A percentile compares a stretch with the other conserved stretches of the same genome.
These are phyloP conservation scores for Metarhizium robertsii DNA, from an alignment of 2,329 filamentous ascomycete genomes.

Conservation along the genomic window DNA sequence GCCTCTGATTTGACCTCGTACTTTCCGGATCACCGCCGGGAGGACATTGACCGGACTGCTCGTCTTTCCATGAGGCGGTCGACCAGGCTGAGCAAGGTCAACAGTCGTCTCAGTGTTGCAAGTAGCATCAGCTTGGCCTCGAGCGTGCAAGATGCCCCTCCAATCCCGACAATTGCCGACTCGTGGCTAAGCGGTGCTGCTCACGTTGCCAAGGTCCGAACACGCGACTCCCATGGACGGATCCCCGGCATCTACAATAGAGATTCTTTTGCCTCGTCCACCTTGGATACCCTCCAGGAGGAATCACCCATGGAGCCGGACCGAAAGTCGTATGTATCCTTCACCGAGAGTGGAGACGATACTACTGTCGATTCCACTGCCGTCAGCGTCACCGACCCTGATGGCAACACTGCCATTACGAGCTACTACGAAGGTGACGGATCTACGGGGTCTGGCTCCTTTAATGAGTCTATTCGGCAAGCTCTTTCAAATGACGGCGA, in stretches of 20 bases:
- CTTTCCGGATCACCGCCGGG: slow-evolving; percentile 89
- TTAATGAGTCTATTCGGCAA: slow-evolving; percentile 69
- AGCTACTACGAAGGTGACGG: slow-evolving; percentile 81
- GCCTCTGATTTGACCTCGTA: slow-evolving; percentile 93
- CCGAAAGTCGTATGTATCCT: slow-evolving; percentile 92
- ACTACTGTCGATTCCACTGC: slow-evolving; percentile 32
- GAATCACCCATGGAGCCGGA: slow-evolving; percentile 81
- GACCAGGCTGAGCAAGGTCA: slow-evolving; percentile 81
- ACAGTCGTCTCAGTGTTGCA: slow-evolving; percentile 85
- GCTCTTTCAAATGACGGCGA: slow-evolving; percentile 86
- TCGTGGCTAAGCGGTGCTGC: slow-evolving; percentile 61
- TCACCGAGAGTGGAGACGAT: slow-evolving; percentile 65
- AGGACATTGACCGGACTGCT: slow-evolving; percentile 92
- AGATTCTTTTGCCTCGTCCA: slow-evolving; percentile 81
- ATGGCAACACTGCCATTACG: slow-evolving; percentile 58
- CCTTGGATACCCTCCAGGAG: slow-evolving; percentile 83
- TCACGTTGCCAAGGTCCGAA: slow-evolving; percentile 28
- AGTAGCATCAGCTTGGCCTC: slow-evolving; percentile 92
- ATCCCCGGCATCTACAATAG: slow-evolving; percentile 45
- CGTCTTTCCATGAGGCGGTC: slow-evolving; percentile 87
- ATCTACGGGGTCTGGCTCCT: slow-evolving; percentile 61
- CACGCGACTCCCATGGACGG: slow-evolving; percentile 40
- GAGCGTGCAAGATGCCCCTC: slow-evolving; percentile 84
- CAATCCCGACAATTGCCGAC: slow-evolving; percentile 91
- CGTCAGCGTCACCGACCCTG: slow-evolving; percentile 69